Conservation (phyloP, 202 grass and related monocot genomes). For the Bolboschoenoplectus hybrid region DNA sequence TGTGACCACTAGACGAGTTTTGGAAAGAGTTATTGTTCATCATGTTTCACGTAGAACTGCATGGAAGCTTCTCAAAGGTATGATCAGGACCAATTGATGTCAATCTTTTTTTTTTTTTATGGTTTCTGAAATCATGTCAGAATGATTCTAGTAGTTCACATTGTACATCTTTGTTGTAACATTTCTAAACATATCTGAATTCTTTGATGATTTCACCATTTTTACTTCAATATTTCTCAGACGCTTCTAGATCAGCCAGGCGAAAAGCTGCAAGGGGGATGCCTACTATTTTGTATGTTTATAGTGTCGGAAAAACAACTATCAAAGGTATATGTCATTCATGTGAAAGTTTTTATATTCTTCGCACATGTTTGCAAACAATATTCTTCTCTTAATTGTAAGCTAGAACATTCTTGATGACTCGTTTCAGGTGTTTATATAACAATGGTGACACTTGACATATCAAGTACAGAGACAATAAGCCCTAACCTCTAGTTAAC, state of each 20-base stretch:
- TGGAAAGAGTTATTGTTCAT: slow-evolving; percentile 77
- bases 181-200: slow-evolving; percentile 32
- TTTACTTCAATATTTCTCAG: slow-evolving; percentile 45
- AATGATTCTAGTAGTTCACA: slow-evolving; percentile 24
- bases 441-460: background rate
- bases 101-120: background rate
- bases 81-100: background rate
- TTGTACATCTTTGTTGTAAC: background rate
- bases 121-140: slow-evolving; percentile 28
- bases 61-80: slow-evolving; percentile 99
- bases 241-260: slow-evolving; percentile 80
- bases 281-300: slow-evolving; percentile 61
- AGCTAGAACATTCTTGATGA: background rate
- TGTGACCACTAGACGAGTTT: slow-evolving; percentile 83
- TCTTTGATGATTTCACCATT: slow-evolving; percentile 28
- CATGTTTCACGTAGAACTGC: slow-evolving; percentile 87
- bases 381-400: background rate
- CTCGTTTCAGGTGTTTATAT: background rate
- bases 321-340: slow-evolving; percentile 58
- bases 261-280: slow-evolving; percentile 77
- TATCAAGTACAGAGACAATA: slow-evolving; percentile 4
- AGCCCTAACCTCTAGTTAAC: background rate
- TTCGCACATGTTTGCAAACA: background rate
- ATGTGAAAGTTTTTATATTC: background rate
- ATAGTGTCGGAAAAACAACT: slow-evolving; percentile 81